Evolutionary conservation across 192 early-diverging fungal genomes (phyloP), one percentile per base, ranked within the genome.

Genomic region (Cetraspora pellucida): DNA sequence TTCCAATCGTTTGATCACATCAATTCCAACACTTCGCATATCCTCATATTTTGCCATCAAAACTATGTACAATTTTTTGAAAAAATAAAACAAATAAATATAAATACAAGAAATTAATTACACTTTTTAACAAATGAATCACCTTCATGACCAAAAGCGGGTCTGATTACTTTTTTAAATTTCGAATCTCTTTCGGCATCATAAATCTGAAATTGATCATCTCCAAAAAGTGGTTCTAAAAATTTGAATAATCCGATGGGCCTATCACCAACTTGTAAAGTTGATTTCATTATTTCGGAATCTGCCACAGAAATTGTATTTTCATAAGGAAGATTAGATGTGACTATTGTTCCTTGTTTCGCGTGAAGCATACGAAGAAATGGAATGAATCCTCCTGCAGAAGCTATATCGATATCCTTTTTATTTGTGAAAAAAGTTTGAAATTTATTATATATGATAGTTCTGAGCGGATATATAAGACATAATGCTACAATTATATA

Each of bases 181-280:
- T 25, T 54, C 23, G 11, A 10, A 47, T 47, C 47, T 28, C 69
- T 47, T 6, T 54, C 49, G 10, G 25, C 7, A 17, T 71, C 49
- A 71, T 14, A 52, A 71, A 71, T 6, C 49, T 71, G 69, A 49
- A 71, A 13, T 52, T 71, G 50, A 71, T 71, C 69, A 9, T 71
- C 25, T 9, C 49, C 49, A 13, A 71, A 10, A 16, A 71, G 21
- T n/a, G 45, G 47, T 28, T 28, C 47, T 23, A 71, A 49, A 27
- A 71, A 71, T 10, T 47, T 54, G 23, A 71, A 71, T n/a, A 71
- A 71, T 8, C 49, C 13, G 8, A 19, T 28, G 11, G 69, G 69
- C 23, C 69, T 28, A 52, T 71, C 50, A 30, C 69, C 69, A 71
- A 25, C 10, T 13, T 16, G 30, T 54, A 71, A 52, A 30, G 49